phyloP scores from a whole-genome alignment of 345 rosid genomes.

The Lagerstroemia speciosa region DNA sequence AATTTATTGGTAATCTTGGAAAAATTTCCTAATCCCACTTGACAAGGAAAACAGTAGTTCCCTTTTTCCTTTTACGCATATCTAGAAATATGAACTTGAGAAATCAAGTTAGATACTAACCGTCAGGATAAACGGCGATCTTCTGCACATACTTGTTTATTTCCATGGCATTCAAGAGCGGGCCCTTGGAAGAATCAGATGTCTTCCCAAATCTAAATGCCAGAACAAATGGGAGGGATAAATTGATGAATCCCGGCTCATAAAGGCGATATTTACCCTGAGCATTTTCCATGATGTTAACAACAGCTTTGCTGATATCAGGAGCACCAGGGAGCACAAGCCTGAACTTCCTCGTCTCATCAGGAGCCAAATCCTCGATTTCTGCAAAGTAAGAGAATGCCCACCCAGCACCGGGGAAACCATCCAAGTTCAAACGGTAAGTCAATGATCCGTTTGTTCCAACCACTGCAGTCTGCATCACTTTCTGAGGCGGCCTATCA shows the following conservation, averaged over 20 bases:
- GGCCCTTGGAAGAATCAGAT: constrained; percentile 80
- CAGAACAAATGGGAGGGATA: constrained; percentile 75
- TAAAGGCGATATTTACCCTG: constrained; percentile 64
- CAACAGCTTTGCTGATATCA: constrained; percentile 64
- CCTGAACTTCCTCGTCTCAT: constrained; percentile 82
- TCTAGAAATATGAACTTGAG: not conserved
- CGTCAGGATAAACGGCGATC: constrained; percentile 69
- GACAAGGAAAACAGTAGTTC: not conserved
- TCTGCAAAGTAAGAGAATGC: constrained; percentile 83
- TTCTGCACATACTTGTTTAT: constrained; percentile 58
- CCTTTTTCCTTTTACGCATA: too few relatives aligned
- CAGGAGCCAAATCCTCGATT: constrained; percentile 62
- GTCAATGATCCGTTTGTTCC: constrained; percentile 86
- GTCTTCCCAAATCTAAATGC: constrained; percentile 71
- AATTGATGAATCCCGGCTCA: constrained; percentile 76
- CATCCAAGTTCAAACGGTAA: constrained; percentile 82
- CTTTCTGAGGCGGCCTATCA: constrained; percentile 78
- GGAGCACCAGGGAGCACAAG: constrained; percentile 64
- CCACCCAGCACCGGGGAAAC: constrained; percentile 93
- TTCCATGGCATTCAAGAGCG: constrained; percentile 95
- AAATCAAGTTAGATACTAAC: constrained; percentile 28
- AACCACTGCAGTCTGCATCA: constrained; percentile 99
- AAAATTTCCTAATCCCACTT: not conserved
- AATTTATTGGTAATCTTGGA: too few relatives aligned
- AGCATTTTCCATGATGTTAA: constrained; percentile 88